phyloP scores from a whole-genome alignment of 768 basidiomycete genomes.

The Mrakia frigida region DNA sequence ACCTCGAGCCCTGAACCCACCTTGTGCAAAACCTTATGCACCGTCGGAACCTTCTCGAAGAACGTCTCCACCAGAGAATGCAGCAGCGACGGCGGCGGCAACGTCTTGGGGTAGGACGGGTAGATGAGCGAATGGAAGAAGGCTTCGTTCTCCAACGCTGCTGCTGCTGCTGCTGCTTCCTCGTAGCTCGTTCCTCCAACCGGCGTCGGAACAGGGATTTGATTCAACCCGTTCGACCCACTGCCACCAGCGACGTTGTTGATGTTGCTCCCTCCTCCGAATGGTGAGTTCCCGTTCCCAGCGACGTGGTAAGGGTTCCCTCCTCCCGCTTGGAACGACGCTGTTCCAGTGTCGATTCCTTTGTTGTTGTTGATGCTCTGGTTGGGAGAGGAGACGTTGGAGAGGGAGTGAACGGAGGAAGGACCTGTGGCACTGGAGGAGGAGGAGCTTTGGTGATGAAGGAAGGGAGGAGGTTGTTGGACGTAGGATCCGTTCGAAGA shows the following conservation, averaged over 20 bases:
- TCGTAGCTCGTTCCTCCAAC: background rate
- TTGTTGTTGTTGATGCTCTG: background rate
- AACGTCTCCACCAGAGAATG: conserved; percentile 23
- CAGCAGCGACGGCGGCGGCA: conserved; percentile 23
- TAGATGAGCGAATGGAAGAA: conserved; percentile 10
- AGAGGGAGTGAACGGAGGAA: background rate
- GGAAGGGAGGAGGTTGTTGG: background rate
- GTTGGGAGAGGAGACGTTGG: background rate
- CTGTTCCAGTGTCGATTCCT: background rate
- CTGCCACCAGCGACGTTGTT: background rate
- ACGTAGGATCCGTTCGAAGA: background rate
- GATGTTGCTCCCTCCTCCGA: too few relatives aligned
- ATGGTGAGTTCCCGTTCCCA: background rate
- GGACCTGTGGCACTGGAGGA: conserved; percentile 10
- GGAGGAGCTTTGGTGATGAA: conserved; percentile 11
- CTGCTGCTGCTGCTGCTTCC: too few relatives aligned
- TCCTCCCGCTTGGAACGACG: background rate
- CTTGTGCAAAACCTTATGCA: conserved; percentile 20
- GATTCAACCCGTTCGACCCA: too few relatives aligned
- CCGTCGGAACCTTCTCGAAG: conserved; percentile 23
- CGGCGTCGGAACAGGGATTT: too few relatives aligned
- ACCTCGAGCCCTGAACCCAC: too few relatives aligned
- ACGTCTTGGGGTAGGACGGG: conserved; percentile 14
- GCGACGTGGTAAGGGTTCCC: background rate
- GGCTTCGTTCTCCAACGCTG: background rate